phyloP scores from a whole-genome alignment of 257 asterid genomes.

The Solanum neorickii region DNA sequence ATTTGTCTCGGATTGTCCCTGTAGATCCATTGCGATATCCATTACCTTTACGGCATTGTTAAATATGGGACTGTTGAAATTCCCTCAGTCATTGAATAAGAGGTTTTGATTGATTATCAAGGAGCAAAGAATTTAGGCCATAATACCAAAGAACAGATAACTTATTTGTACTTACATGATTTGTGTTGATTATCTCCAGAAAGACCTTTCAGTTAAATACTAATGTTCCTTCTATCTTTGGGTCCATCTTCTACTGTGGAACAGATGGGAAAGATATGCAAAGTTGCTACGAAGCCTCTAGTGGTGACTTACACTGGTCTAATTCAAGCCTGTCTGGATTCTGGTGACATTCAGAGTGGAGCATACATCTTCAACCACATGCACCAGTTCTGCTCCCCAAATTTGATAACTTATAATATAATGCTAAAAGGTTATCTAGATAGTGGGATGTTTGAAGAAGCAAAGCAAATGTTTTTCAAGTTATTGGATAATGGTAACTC shows the following conservation, averaged over 20 bases:
- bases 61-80: background rate
- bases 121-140: background rate
- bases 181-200: background rate
- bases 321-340: slow-evolving; percentile 67
- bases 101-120: background rate
- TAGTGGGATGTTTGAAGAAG: slow-evolving; percentile 59
- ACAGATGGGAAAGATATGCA: slow-evolving; percentile 87
- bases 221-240: background rate
- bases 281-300: slow-evolving; percentile 81
- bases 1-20: background rate
- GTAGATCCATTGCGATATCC: background rate
- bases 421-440: slow-evolving; percentile 76
- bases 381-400: slow-evolving; percentile 83
- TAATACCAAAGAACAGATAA: background rate
- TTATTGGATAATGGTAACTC: slow-evolving; percentile 41
- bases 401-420: slow-evolving; percentile 63
- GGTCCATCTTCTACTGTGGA: background rate
- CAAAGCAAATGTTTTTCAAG: slow-evolving; percentile 42
- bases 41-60: background rate
- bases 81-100: background rate
- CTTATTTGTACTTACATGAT: background rate
- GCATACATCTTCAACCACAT: slow-evolving; percentile 54
- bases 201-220: background rate
- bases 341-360: slow-evolving; percentile 50
- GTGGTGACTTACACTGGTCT: slow-evolving; percentile 98